Evolutionary conservation across 164 flowering plant species (phyloP).

Genomic region (Stephania cephalantha): DNA sequence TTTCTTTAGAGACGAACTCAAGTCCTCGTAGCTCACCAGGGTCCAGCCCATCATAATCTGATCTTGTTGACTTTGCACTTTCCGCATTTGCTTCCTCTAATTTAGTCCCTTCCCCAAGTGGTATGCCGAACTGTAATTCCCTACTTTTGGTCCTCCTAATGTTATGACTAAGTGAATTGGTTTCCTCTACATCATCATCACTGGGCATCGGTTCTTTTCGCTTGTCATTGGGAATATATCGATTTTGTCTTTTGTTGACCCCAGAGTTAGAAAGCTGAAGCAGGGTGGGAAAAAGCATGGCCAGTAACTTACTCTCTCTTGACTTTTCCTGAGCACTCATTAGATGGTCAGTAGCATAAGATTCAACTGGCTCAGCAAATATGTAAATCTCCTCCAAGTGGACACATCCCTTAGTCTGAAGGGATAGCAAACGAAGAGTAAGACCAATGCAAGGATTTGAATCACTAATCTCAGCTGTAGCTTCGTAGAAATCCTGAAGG

Average conservation of each 20-base stretch:
- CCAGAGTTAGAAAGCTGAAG: constrained; percentile 56
- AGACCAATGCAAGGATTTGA: constrained; percentile 57
- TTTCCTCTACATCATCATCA: constrained; percentile 9
- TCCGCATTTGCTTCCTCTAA: not conserved
- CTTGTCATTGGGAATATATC: constrained; percentile 13
- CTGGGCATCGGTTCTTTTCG: constrained; percentile 13
- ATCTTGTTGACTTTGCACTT: constrained; percentile 4
- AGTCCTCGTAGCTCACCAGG: constrained; percentile 19
- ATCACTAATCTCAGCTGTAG: constrained; percentile 83
- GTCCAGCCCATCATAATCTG: constrained; percentile 13
- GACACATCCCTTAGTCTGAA: constrained; percentile 49
- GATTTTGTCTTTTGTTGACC: constrained; percentile 19
- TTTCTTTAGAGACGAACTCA: constrained; percentile 14
- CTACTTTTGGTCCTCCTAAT: constrained; percentile 10
- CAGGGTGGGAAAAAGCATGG: constrained; percentile 80
- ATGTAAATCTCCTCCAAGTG: constrained; percentile 70
- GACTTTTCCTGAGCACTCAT: constrained; percentile 22
- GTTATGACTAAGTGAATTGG: constrained; percentile 9
- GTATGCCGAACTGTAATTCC: constrained; percentile 14
- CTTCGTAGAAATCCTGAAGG: constrained; percentile 72
- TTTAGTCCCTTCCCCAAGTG: constrained; percentile 1
- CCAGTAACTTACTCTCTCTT: constrained; percentile 57
- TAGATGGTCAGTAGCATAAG: constrained; percentile 29
- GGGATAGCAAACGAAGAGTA: constrained; percentile 69
- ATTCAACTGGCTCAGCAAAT: constrained; percentile 63